Evolutionary conservation across 371 early-diverging fungal genomes (phyloP).

Genomic region (Mucor plumbeus): DNA sequence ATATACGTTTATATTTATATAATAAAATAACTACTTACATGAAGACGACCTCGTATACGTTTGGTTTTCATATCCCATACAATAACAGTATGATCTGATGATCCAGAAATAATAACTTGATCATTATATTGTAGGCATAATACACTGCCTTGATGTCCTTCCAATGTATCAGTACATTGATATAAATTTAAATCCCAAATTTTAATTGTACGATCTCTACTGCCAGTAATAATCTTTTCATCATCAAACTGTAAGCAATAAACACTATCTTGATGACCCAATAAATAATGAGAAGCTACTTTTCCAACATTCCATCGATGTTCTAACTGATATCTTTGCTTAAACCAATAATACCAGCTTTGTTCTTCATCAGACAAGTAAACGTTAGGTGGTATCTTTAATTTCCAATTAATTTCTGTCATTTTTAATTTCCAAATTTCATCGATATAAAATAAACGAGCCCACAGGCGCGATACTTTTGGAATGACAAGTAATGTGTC

Average conservation of each 20-base stretch:
- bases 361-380: constrained; percentile 25
- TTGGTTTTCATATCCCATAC: constrained; percentile 80
- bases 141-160: constrained; percentile 89
- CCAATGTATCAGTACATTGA: constrained; percentile 69
- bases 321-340: constrained; percentile 36
- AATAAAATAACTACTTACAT: constrained; percentile 21
- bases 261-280: constrained; percentile 89
- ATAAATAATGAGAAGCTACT: constrained; percentile 38
- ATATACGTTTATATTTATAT: background rate
- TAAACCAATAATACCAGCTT: constrained; percentile 40
- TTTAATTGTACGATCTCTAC: constrained; percentile 86
- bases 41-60: constrained; percentile 28
- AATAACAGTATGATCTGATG: constrained; percentile 86
- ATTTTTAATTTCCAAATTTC: constrained; percentile 29
- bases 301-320: constrained; percentile 44
- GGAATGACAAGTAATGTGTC: constrained; percentile 26
- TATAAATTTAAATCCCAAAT: constrained; percentile 55
- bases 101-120: constrained; percentile 84
- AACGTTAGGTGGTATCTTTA: constrained; percentile 21
- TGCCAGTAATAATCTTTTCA: constrained; percentile 85
- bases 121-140: constrained; percentile 87
- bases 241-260: constrained; percentile 90
- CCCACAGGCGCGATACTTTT: constrained; percentile 26
- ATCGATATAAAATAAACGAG: constrained; percentile 26
- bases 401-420: constrained; percentile 24